Percentiles rank a stretch among this genome's conserved stretches.
Evolutionary conservation across 2,329 filamentous ascomycete species (phyloP).

Genomic region (Aspergillus japonicus): DNA sequence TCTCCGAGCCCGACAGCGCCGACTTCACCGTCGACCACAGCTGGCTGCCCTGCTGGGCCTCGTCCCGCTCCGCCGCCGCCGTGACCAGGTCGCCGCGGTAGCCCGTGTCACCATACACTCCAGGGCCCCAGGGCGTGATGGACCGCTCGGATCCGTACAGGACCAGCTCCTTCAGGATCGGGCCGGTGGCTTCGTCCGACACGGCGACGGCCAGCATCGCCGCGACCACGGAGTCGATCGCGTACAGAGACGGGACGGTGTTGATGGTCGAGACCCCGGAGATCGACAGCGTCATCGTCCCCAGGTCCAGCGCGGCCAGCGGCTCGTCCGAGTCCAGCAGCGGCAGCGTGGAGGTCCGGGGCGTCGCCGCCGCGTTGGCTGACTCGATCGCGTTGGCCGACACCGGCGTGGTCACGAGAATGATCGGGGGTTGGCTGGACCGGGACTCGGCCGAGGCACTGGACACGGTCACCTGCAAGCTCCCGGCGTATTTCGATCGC

Average conservation of each 20-base stretch:
- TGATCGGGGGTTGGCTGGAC: conserved; percentile 31
- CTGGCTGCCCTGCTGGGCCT: conserved; percentile 38
- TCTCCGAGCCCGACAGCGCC: conserved; percentile 17
- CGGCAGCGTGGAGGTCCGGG: conserved; percentile 41
- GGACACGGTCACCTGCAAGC: conserved; percentile 45
- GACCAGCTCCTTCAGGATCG: conserved; percentile 38
- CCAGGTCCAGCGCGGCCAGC: conserved; percentile 46
- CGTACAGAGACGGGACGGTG: conserved; percentile 47
- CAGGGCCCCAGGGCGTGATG: conserved; percentile 7
- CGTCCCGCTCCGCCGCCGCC: conserved; percentile 45
- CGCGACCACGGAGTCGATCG: conserved; percentile 48
- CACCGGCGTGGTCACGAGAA: conserved; percentile 40
- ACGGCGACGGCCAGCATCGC: conserved; percentile 47
- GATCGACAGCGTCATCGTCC: conserved; percentile 42
- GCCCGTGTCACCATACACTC: conserved; percentile 12
- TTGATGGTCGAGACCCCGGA: conserved; percentile 40
- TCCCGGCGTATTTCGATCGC: conserved; percentile 31
- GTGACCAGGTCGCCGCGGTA: conserved; percentile 35
- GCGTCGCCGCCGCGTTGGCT: conserved; percentile 32
- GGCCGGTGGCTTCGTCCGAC: conserved; percentile 43
- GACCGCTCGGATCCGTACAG: conserved; percentile 25
- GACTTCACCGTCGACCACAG: conserved; percentile 36
- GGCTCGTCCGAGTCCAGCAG: conserved; percentile 40
- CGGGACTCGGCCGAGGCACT: conserved; percentile 23
- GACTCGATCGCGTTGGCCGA: conserved; percentile 36